Conservation (phyloP, 2,329 filamentous ascomycete genomes). For the Xylariaceae sp. region DNA sequence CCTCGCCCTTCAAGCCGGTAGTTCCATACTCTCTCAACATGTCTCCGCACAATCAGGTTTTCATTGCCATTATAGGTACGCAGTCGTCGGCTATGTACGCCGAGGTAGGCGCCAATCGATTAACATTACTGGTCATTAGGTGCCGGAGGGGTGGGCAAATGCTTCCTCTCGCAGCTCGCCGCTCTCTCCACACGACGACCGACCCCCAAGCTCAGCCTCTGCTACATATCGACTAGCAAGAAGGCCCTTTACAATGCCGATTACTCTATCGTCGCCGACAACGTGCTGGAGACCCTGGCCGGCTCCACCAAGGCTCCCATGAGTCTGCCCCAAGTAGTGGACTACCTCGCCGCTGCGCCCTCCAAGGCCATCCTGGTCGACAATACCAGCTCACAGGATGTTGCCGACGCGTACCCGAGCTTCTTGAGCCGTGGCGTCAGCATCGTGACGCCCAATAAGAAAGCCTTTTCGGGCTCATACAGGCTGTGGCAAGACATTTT, state of each 20-base stretch:
- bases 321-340: constrained; percentile 60
- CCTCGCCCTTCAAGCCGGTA: neutral
- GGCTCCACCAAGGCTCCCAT: constrained; percentile 58
- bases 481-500: constrained; percentile 86
- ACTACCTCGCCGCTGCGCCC: constrained; percentile 71
- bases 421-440: constrained; percentile 78
- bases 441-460: constrained; percentile 97
- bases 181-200: constrained; percentile 58
- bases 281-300: constrained; percentile 54
- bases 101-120: neutral
- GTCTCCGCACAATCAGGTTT: constrained; percentile 39
- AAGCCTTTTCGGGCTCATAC: constrained; percentile 81
- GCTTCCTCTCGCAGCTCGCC: constrained; percentile 78
- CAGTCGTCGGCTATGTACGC: neutral
- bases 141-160: constrained; percentile 85
- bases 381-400: constrained; percentile 86
- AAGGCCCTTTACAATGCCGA: constrained; percentile 70
- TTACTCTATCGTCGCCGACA: constrained; percentile 60
- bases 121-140: constrained; percentile 42
- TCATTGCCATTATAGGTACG: constrained; percentile 42
- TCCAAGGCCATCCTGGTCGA: constrained; percentile 79
- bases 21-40: constrained; percentile 20
- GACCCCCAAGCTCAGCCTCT: constrained; percentile 63
- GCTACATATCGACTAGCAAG: constrained; percentile 80
- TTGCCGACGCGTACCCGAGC: constrained; percentile 75